A percentile compares a stretch with the other conserved stretches of the same genome.
Conservation (phyloP, 257 asterid genomes). For the Parsonsia alboflavescens region DNA sequence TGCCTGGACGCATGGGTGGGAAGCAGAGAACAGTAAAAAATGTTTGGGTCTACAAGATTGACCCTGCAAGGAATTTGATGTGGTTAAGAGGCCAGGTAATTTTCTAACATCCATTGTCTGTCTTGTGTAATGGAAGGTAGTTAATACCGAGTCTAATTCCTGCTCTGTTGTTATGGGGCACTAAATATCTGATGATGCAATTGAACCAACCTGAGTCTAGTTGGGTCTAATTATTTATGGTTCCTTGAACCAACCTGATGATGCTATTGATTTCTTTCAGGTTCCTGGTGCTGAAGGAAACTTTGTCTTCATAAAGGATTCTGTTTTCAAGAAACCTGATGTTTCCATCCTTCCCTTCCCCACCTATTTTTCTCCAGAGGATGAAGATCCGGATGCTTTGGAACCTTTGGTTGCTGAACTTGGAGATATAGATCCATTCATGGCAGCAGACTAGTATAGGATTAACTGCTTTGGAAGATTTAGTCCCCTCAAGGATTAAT, state of each 20-base stretch:
- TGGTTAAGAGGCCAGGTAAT: constrained; percentile 97
- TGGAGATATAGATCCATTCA: constrained; percentile 83
- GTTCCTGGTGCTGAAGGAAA: constrained; percentile 92
- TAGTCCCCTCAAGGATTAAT: not conserved
- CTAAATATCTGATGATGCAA: too few species aligned
- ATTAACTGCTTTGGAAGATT: not conserved
- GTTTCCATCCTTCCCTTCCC: constrained; percentile 72
- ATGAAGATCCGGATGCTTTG: constrained; percentile 46
- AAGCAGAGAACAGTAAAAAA: constrained; percentile 82
- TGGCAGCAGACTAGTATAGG: constrained; percentile 64
- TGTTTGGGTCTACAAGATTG: constrained; percentile 89
- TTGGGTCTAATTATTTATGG: not conserved
- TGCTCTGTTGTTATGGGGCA: not conserved
- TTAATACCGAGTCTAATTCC: not conserved
- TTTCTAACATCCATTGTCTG: constrained; percentile 14
- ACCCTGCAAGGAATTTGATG: constrained; percentile 86
- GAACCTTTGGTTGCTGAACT: constrained; percentile 70
- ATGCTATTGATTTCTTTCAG: constrained; percentile 32
- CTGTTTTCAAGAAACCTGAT: constrained; percentile 73
- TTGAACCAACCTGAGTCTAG: too few species aligned
- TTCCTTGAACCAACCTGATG: not conserved
- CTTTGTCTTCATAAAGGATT: constrained; percentile 79
- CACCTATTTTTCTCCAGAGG: constrained; percentile 67
- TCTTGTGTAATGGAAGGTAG: constrained; percentile 13
- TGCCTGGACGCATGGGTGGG: constrained; percentile 98